These are phyloP conservation scores for Tricholomella constricta DNA, from an alignment of 768 basidiomycete species.

Conservation along the genomic window DNA sequence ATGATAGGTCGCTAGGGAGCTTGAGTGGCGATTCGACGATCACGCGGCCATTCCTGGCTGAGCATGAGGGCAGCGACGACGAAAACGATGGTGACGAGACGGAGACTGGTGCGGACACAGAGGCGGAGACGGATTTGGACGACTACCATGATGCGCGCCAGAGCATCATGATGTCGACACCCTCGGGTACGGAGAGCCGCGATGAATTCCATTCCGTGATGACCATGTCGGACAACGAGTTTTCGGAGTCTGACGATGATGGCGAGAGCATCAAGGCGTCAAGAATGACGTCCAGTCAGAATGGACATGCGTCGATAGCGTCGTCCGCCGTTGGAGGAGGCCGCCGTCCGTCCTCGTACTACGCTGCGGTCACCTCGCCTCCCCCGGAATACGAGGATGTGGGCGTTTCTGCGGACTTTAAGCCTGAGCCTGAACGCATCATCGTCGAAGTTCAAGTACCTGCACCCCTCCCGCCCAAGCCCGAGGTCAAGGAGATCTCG, in stretches of 20 bases:
- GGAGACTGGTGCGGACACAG: constrained; percentile 68
- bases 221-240: constrained; percentile 72
- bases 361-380: constrained; percentile 26
- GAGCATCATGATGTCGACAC: constrained; percentile 65
- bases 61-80: constrained; percentile 25
- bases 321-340: constrained; percentile 24
- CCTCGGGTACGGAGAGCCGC: constrained; percentile 50
- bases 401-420: constrained; percentile 40
- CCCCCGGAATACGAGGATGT: constrained; percentile 55
- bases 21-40: constrained; percentile 43
- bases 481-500: constrained; percentile 71
- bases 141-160: constrained; percentile 82
- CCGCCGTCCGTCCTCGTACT: constrained; percentile 36
- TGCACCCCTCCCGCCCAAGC: constrained; percentile 48
- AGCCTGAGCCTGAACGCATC: constrained; percentile 38
- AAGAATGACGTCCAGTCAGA: constrained; percentile 35
- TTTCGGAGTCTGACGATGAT: constrained; percentile 55
- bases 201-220: constrained; percentile 79
- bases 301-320: constrained; percentile 30
- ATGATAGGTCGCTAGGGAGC: constrained; percentile 36
- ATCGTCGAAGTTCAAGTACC: constrained; percentile 23
- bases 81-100: constrained; percentile 56
- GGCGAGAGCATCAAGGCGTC: constrained; percentile 81
- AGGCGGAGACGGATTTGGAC: constrained; percentile 68
- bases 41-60: constrained; percentile 40